phyloP scores from a whole-genome alignment of 495 filamentous ascomycete genomes.

The Hypoxylon fuscum region DNA sequence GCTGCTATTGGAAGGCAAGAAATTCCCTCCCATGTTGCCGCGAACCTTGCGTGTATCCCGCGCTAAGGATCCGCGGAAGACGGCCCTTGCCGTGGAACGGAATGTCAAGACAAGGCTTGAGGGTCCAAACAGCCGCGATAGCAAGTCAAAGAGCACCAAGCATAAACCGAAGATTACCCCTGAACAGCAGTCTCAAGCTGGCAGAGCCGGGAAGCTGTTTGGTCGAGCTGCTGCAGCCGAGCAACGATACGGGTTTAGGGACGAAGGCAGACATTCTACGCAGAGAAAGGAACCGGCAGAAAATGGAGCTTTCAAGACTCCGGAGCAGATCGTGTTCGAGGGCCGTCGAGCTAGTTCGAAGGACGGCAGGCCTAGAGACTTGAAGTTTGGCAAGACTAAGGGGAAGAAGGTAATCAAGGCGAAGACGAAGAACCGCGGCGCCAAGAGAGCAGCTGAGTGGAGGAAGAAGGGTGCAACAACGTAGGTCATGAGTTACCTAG shows the following conservation, averaged over 20 bases:
- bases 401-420: constrained; percentile 61
- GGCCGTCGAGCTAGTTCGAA: constrained; percentile 80
- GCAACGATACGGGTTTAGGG: constrained; percentile 54
- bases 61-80: constrained; percentile 81
- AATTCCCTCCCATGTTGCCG: constrained; percentile 90
- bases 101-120: constrained; percentile 38
- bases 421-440: constrained; percentile 61
- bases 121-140: constrained; percentile 28
- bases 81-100: constrained; percentile 58
- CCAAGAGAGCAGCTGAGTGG: constrained; percentile 72
- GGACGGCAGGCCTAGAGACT: constrained; percentile 66
- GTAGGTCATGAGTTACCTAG: not conserved
- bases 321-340: constrained; percentile 85
- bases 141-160: constrained; percentile 49
- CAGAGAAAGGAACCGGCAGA: constrained; percentile 34
- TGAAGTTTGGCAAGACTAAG: constrained; percentile 68
- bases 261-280: constrained; percentile 45
- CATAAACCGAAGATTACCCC: constrained; percentile 72
- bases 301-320: constrained; percentile 58
- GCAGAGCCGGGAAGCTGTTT: constrained; percentile 83
- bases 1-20: constrained; percentile 85
- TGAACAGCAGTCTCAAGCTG: constrained; percentile 74
- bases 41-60: constrained; percentile 85
- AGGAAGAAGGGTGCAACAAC: constrained; percentile 54
- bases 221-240: constrained; percentile 79